These are phyloP conservation scores for Botrytis paeoniae DNA, from an alignment of 2,329 filamentous ascomycete genomes.

Conservation along the genomic window DNA sequence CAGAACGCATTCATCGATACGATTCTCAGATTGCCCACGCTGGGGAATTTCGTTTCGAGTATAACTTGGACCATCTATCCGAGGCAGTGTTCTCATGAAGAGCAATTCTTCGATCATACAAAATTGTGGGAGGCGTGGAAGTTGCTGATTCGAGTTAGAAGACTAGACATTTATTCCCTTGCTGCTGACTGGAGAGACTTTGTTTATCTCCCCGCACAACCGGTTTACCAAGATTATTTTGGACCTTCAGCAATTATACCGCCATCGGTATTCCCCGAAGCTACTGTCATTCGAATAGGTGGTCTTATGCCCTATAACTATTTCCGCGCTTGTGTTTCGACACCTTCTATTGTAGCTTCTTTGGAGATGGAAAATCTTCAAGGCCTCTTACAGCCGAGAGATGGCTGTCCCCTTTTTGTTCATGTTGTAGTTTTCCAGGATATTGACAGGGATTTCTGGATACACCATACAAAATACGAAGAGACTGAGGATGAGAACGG, in stretches of 20 bases:
- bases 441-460: neutral
- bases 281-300: neutral
- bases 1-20: neutral
- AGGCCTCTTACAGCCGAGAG: neutral
- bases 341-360: neutral
- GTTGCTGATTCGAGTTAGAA: neutral
- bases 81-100: neutral
- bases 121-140: neutral
- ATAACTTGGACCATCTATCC: neutral
- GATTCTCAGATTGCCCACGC: neutral
- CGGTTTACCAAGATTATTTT: neutral
- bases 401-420: neutral
- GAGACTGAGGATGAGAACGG: neutral
- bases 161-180: neutral
- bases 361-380: neutral
- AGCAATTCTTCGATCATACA: neutral
- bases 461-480: neutral
- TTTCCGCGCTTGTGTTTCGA: neutral
- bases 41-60: neutral
- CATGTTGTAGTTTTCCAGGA: fast-evolving
- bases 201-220: neutral
- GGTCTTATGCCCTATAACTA: neutral
- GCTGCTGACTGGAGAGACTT: neutral
- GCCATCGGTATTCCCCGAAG: neutral
- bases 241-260: neutral